Evolutionary conservation across 495 filamentous ascomycete species (phyloP).

Genomic region (Choiromyces venosus): DNA sequence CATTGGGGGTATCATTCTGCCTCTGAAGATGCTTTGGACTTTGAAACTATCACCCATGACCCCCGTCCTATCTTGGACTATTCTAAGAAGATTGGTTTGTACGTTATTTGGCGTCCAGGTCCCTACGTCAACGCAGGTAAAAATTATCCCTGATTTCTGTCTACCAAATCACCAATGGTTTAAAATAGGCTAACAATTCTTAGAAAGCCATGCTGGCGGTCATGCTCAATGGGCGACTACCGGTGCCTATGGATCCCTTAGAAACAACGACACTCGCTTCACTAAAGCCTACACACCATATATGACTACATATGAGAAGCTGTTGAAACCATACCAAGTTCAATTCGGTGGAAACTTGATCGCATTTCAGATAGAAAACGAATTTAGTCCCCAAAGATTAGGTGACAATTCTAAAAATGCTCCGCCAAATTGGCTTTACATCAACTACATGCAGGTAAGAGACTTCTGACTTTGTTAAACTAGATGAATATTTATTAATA

Average conservation of each 20-base stretch:
- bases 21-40: constrained; percentile 51
- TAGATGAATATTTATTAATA: constrained; percentile 3
- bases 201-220: constrained; percentile 54
- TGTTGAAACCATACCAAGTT: constrained; percentile 52
- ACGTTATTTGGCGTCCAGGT: constrained; percentile 55
- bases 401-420: constrained; percentile 43
- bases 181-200: constrained; percentile 46
- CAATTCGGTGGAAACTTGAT: constrained; percentile 55
- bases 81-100: constrained; percentile 52
- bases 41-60: constrained; percentile 53
- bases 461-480: neutral
- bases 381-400: constrained; percentile 57
- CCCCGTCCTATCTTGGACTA: constrained; percentile 53
- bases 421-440: constrained; percentile 49
- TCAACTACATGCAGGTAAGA: constrained; percentile 53
- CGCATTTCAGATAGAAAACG: constrained; percentile 58
- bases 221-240: constrained; percentile 59
- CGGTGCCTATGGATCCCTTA: constrained; percentile 54
- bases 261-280: constrained; percentile 56
- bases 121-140: constrained; percentile 54
- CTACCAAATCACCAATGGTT: constrained; percentile 46
- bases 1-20: constrained; percentile 56
- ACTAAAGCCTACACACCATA: constrained; percentile 54
- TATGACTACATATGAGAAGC: constrained; percentile 48
- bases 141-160: constrained; percentile 40